Evolutionary conservation across 176 grass and related monocot genomes (phyloP).

Genomic region (Tillandsia fasciculata): DNA sequence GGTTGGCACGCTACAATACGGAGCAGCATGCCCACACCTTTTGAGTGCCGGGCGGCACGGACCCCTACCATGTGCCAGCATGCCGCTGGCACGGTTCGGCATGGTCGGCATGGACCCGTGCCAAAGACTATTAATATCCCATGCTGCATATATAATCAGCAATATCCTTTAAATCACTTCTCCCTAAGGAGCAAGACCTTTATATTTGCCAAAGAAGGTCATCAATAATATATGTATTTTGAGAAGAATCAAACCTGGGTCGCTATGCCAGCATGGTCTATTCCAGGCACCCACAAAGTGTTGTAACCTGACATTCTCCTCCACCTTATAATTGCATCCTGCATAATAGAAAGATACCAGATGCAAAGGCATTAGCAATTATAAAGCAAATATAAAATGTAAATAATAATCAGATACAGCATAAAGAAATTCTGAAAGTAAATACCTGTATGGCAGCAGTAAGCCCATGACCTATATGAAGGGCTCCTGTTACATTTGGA

Average conservation of each 20-base stretch:
- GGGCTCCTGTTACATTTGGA: constrained; percentile 79
- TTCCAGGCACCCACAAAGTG: constrained; percentile 79
- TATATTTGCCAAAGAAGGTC: not conserved
- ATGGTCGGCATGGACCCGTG: too few species aligned
- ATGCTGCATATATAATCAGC: not conserved
- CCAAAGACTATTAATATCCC: too few species aligned
- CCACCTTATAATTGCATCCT: constrained; percentile 90
- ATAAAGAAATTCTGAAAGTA: not conserved
- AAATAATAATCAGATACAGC: not conserved
- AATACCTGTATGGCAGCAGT: constrained; percentile 70
- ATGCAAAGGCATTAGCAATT: constrained; percentile 1
- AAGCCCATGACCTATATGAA: constrained; percentile 81
- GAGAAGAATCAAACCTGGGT: constrained; percentile 58
- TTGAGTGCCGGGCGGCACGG: too few species aligned
- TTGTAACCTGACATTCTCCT: constrained; percentile 89
- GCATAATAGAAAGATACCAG: constrained; percentile 19
- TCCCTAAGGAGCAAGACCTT: not conserved
- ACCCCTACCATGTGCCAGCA: too few species aligned
- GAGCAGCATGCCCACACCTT: too few species aligned
- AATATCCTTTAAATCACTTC: not conserved
- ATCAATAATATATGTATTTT: not conserved
- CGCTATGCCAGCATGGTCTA: constrained; percentile 96
- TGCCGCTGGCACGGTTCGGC: too few species aligned
- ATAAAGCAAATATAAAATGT: not conserved
- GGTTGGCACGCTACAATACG: too few species aligned